phyloP scores from a whole-genome alignment of 2,329 filamentous ascomycete genomes.

The Aureobasidium sp. region DNA sequence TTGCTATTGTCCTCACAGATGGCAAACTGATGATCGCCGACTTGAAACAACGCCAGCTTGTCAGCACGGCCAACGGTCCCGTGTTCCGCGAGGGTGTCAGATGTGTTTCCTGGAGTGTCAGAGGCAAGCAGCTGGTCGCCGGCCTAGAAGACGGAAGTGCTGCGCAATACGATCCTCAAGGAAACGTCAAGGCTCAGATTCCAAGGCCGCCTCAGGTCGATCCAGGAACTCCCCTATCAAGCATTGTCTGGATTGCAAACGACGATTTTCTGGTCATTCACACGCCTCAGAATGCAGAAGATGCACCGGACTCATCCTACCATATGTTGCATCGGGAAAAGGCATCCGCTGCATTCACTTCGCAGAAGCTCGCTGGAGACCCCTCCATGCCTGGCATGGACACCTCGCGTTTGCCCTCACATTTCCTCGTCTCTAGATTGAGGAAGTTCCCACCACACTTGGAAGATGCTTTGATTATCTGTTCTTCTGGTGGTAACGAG shows the following conservation, averaged over 20 bases:
- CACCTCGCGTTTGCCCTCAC: constrained; percentile 49
- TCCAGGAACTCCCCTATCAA: constrained; percentile 38
- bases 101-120: constrained; percentile 84
- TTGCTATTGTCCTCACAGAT: constrained; percentile 71
- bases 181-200: constrained; percentile 68
- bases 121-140: constrained; percentile 86
- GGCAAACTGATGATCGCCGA: constrained; percentile 82
- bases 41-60: constrained; percentile 58
- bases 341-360: constrained; percentile 54
- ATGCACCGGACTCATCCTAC: constrained; percentile 57
- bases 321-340: constrained; percentile 68
- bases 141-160: constrained; percentile 75
- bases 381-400: constrained; percentile 64
- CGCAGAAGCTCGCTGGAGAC: constrained; percentile 62
- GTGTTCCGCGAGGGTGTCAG: constrained; percentile 69
- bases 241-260: constrained; percentile 83
- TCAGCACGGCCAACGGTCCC: constrained; percentile 51
- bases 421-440: constrained; percentile 71
- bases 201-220: constrained; percentile 65
- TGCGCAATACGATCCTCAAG: constrained; percentile 76
- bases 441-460: constrained; percentile 74
- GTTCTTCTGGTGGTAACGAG: constrained; percentile 73
- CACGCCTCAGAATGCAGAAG: constrained; percentile 44
- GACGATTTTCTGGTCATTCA: constrained; percentile 76
- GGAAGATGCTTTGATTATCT: constrained; percentile 72